A percentile compares a stretch with the other conserved stretches of the same genome.
These are phyloP conservation scores for Neonectria sp. DNA, from an alignment of 2,329 filamentous ascomycete species.

Conservation along the genomic window DNA sequence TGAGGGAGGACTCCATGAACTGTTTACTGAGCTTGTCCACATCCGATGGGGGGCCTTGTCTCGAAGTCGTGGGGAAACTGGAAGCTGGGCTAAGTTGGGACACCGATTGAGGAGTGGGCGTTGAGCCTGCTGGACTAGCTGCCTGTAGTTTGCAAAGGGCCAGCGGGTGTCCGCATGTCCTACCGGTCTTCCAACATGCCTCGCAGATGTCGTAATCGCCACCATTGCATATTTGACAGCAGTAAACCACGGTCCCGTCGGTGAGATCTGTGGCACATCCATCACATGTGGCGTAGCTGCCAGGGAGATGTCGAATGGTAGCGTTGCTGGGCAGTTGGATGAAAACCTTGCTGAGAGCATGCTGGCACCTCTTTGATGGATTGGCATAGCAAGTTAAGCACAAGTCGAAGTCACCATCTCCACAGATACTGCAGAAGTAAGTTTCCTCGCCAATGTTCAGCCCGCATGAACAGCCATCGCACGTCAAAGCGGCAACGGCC, in stretches of 20 bases:
- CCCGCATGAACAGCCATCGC: conserved; percentile 24
- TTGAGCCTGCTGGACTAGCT: background rate
- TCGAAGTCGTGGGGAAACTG: background rate
- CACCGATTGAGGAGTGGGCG: background rate
- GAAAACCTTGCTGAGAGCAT: background rate
- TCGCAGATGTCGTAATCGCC: conserved; percentile 31
- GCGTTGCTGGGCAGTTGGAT: conserved; percentile 7
- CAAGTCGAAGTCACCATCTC: conserved; percentile 26
- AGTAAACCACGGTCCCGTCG: conserved; percentile 7
- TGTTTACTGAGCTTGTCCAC: conserved; percentile 23
- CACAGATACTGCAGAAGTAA: conserved; percentile 24
- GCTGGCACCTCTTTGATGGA: conserved; percentile 5
- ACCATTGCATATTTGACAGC: conserved; percentile 16
- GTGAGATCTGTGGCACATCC: conserved; percentile 6
- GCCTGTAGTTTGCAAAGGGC: conserved; percentile 8
- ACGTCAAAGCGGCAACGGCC: conserved; percentile 4
- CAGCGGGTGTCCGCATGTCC: conserved; percentile 14
- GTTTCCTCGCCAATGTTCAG: conserved; percentile 24
- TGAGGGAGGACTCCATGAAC: conserved; percentile 22
- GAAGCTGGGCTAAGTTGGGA: background rate
- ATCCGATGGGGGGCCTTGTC: conserved; percentile 4
- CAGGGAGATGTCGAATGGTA: background rate
- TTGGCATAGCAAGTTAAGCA: conserved; percentile 17
- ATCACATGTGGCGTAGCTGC: conserved; percentile 12
- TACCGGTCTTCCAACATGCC: conserved; percentile 17